Conservation (phyloP, 1,284 basidiomycete species). For the Microbotryum silenes-acaulis region DNA sequence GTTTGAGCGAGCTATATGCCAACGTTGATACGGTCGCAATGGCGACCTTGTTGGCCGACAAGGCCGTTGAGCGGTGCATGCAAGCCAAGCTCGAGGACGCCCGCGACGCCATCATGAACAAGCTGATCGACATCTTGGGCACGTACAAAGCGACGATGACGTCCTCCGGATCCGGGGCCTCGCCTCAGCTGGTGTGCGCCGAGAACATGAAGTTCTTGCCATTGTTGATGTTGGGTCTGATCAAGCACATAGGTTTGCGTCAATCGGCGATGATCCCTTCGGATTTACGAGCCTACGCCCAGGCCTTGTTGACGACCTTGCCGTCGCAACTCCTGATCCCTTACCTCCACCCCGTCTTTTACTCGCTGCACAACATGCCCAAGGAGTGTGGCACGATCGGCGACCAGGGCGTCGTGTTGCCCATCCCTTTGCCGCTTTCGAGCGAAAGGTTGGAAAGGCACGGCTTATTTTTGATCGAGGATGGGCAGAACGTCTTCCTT, state of each 20-base stretch:
- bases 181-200: slow-evolving; percentile 83
- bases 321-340: slow-evolving; percentile 86
- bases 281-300: slow-evolving; percentile 90
- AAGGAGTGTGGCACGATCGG: slow-evolving; percentile 65
- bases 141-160: slow-evolving; percentile 98
- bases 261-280: slow-evolving; percentile 94
- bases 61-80: slow-evolving; percentile 88
- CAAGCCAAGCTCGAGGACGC: slow-evolving; percentile 84
- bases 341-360: slow-evolving; percentile 90
- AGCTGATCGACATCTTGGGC: slow-evolving; percentile 78
- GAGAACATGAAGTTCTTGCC: slow-evolving; percentile 94
- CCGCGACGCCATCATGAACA: slow-evolving; percentile 81
- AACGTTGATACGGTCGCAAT: slow-evolving; percentile 92
- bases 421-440: slow-evolving; percentile 78
- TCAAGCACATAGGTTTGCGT: slow-evolving; percentile 93
- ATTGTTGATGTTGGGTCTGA: slow-evolving; percentile 73
- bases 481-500: slow-evolving; percentile 94
- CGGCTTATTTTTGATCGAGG: slow-evolving; percentile 93
- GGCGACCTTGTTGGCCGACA: slow-evolving; percentile 82
- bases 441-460: slow-evolving; percentile 91
- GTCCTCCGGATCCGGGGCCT: slow-evolving; percentile 80
- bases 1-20: slow-evolving; percentile 86
- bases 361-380: slow-evolving; percentile 94
- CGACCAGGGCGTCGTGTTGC: slow-evolving; percentile 72
- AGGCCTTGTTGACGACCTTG: slow-evolving; percentile 81